Conservation (phyloP, 1,284 basidiomycete species). For the Phaffia rhodozyma region DNA sequence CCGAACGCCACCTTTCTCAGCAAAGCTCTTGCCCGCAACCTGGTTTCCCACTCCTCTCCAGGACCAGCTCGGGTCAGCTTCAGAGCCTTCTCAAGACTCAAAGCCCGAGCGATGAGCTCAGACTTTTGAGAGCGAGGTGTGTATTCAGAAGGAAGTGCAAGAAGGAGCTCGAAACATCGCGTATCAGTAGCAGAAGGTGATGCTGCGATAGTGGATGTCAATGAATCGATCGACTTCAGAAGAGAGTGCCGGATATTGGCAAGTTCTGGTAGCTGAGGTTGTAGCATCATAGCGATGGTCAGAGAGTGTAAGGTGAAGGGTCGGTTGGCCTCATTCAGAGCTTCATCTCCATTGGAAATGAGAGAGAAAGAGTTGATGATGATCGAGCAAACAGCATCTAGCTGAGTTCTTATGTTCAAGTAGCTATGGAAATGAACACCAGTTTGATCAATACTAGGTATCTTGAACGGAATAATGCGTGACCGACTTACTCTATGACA, state of each 20-base stretch:
- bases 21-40: not conserved
- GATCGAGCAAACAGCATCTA: constrained; percentile 9
- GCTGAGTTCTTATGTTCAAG: constrained; percentile 3
- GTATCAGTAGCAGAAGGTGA: not conserved
- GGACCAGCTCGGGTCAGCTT: constrained; percentile 7
- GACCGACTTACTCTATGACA: constrained; percentile 9
- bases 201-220: not conserved
- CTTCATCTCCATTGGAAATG: not conserved
- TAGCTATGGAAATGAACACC: not conserved
- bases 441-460: not conserved
- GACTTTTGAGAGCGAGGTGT: constrained; percentile 6
- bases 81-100: constrained; percentile 9
- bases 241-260: constrained; percentile 1
- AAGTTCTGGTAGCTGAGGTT: constrained; percentile 11
- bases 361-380: constrained; percentile 16
- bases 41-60: not conserved
- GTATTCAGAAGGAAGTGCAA: constrained; percentile 16
- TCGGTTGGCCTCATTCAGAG: not conserved
- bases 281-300: constrained; percentile 2
- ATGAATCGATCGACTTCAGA: constrained; percentile 7
- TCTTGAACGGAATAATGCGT: not conserved
- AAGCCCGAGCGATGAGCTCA: constrained; percentile 10
- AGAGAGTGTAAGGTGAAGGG: constrained; percentile 11
- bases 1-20: constrained; percentile 1
- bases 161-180: constrained; percentile 10